Base-by-base conservation (phyloP, 2,329 filamentous ascomycete genomes). In the Bimuria novae-zelandiae region DNA sequence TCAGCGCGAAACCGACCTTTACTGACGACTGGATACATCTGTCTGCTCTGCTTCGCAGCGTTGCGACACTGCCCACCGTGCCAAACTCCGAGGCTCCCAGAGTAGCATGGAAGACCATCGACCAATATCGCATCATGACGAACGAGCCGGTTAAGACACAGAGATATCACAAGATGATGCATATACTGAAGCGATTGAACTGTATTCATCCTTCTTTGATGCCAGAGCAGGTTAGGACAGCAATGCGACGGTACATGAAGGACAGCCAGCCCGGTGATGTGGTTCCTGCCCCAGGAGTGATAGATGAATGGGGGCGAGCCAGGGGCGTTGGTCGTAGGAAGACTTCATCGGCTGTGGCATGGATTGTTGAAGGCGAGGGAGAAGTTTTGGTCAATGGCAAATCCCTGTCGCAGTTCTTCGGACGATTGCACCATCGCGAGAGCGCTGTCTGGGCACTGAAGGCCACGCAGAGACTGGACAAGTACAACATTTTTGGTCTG, bases 401-500 rank as follows among this genome's bases (percentile, higher is more conserved):
- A 78, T 85, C 84, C n/a, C 78, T 99, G 51, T 84, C 83, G 45
- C 84, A 94, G 45, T 87, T 85, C 19, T 99, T 99, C 73, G 89
- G 87, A 29, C 86, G 94, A 30, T 76, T 97, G 45, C 93, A 99
- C 72, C 93, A 99, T 75, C 86, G 94, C 37, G 94, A 97, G 79
- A 97, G 91, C 70, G 93, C 90, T 2, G 79, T 96, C 3, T 99
- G 93, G 93, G 86, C 93, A 7, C 76, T 99, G 68, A 91, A 92
- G 67, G 83, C 86, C 44, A 95, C 92, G 21, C 81, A 89, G 37
- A 82, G 94, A 59, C 76, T 96, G 60, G 92, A 96, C 80, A 97
- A 97, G 76, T 99, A 99, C 80, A 99, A 99, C 69, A 85, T 97
- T 3, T 99, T 91, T 87, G 92, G 88, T 48, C 77, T 89, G 44